These are phyloP conservation scores for Monosporascus cannonballus DNA, from an alignment of 2,329 filamentous ascomycete genomes.

Conservation along the genomic window DNA sequence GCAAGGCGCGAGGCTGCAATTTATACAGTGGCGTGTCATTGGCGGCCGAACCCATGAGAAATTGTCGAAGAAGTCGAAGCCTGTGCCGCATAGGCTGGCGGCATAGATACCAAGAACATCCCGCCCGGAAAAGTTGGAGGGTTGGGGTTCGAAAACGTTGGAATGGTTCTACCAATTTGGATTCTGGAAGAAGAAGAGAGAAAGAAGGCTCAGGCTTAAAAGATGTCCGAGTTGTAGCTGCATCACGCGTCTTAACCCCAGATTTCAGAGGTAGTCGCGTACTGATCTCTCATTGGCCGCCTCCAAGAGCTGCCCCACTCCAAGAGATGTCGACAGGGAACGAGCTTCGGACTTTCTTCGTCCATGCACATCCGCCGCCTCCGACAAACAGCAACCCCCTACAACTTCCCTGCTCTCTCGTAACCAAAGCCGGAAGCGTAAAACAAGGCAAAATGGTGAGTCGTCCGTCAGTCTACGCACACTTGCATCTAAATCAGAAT, in stretches of 20 bases:
- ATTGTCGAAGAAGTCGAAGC: too few relatives aligned
- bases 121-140: too few relatives aligned
- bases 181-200: not conserved
- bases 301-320: not conserved
- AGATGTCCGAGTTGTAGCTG: not conserved
- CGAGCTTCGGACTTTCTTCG: not conserved
- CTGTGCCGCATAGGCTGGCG: too few relatives aligned
- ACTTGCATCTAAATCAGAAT: not conserved
- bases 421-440: not conserved
- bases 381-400: not conserved
- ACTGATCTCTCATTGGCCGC: not conserved
- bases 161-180: not conserved
- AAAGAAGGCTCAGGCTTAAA: not conserved
- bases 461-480: not conserved
- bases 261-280: not conserved
- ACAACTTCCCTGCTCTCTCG: not conserved
- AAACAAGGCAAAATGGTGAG: conserved; percentile 22
- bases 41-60: too few relatives aligned
- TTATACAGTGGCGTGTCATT: too few relatives aligned
- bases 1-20: too few relatives aligned
- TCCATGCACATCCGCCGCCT: not conserved
- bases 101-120: too few relatives aligned
- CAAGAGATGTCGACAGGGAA: not conserved
- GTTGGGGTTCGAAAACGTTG: too few relatives aligned
- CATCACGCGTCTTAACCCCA: not conserved